Conservation (phyloP, 2,329 filamentous ascomycete species). For the Ophiostoma triangulosporum region DNA sequence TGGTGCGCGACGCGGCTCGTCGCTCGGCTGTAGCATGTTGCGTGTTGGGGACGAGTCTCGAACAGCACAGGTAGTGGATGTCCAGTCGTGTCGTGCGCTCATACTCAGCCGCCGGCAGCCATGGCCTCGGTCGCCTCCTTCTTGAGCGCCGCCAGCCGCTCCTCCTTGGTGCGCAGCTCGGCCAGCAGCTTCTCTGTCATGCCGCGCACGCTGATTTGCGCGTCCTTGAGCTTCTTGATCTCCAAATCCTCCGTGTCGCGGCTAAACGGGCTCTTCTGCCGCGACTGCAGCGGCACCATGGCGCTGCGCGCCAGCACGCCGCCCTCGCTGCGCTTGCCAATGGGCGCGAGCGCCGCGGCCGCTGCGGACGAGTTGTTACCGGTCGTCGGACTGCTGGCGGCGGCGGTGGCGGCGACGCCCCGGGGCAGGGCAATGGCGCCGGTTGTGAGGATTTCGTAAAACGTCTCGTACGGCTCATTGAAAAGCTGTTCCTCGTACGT, state of each 20-base stretch:
- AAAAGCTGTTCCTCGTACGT: conserved; percentile 91
- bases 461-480: conserved; percentile 88
- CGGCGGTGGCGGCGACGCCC: conserved; percentile 35
- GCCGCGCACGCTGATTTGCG: conserved; percentile 48
- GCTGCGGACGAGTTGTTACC: conserved; percentile 17
- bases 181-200: conserved; percentile 45
- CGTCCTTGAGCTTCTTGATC: conserved; percentile 47
- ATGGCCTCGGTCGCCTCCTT: conserved; percentile 24
- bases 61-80: neutral
- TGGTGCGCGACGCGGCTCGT: no score
- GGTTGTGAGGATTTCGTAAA: conserved; percentile 74
- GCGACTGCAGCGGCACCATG: conserved; percentile 56
- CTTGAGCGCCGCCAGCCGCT: conserved; percentile 46
- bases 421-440: conserved; percentile 41
- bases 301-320: conserved; percentile 54
- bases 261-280: conserved; percentile 59
- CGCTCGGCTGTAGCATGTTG: no score
- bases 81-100: no score
- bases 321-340: conserved; percentile 27
- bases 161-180: conserved; percentile 52
- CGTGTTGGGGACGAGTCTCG: no score
- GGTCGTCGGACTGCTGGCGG: conserved; percentile 28
- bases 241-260: conserved; percentile 54
- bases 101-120: conserved; percentile 9
- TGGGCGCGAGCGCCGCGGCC: conserved; percentile 24